These are phyloP conservation scores for Lathyrus tuberosus DNA, from an alignment of 306 rosid genomes.

Conservation along the genomic window DNA sequence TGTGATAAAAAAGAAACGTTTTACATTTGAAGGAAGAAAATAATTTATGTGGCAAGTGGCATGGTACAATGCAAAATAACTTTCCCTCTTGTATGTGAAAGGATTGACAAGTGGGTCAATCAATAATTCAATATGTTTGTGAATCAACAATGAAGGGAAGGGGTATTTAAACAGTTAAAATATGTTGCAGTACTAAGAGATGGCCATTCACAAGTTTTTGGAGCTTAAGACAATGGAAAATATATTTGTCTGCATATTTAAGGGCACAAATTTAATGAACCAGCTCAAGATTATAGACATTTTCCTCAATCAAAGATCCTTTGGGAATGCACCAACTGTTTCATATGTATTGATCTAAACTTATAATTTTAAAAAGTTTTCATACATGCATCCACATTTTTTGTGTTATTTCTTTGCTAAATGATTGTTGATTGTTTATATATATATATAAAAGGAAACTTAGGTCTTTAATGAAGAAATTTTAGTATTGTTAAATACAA, in stretches of 20 bases:
- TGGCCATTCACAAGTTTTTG: conserved; percentile 28
- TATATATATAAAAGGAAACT: background rate
- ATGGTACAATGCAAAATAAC: background rate
- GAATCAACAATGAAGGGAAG: conserved; percentile 2
- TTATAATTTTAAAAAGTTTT: background rate
- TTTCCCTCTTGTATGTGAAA: conserved; percentile 4
- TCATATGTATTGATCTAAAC: conserved; percentile 7
- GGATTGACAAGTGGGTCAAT: conserved; percentile 7
- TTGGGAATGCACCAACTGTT: background rate
- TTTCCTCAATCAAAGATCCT: conserved; percentile 30
- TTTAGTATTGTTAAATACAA: too few relatives aligned
- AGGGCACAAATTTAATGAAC: conserved; percentile 35
- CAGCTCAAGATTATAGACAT: conserved; percentile 20
- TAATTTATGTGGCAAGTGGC: conserved; percentile 32
- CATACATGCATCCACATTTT: background rate
- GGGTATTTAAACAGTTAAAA: conserved; percentile 29
- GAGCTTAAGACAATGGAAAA: conserved; percentile 14
- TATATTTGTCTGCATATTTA: conserved; percentile 29
- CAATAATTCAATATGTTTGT: conserved; percentile 22
- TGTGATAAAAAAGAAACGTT: background rate
- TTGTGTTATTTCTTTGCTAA: too few relatives aligned
- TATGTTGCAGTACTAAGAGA: conserved; percentile 22
- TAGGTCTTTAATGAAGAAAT: too few relatives aligned
- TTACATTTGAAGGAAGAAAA: background rate
- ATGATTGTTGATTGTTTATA: too few relatives aligned